Base-by-base conservation (phyloP, 192 early-diverging fungal genomes). In the Fimicolochytrium jonesii region DNA sequence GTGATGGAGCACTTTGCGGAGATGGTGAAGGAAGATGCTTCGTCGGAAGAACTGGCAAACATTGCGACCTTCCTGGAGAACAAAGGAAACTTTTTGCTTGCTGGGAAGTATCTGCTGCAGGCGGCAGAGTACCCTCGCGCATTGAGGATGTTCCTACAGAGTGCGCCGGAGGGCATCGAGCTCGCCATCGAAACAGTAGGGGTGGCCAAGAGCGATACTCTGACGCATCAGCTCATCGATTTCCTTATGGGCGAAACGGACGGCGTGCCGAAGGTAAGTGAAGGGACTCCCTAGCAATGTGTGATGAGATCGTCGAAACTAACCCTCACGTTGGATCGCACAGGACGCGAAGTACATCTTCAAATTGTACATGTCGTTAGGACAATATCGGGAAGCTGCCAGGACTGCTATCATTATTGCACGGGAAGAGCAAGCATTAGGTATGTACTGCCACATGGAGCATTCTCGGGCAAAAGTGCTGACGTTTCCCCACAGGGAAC, bases 311-410 rank as follows among this genome's bases (percentile, higher is more conserved):
- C 28, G 23, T 26, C 15, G n/a, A n/a, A n/a, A 69, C 35, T 30
- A 17, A 35, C n/a, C 22, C n/a, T 4, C 20, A 25, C 45, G 61
- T 28, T 13, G 20, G n/a, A n/a, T n/a, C n/a, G n/a, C n/a, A 11
- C 50, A 77, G 68, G 80, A 82, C 42, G 77, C 81, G 17, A 83
- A 82, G 51, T 82, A 79, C 63, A 82, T 83, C 32, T 83, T 83
- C 68, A 82, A 79, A 41, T 68, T 83, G 36, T 82, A 82, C 59
- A 82, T 83, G 79, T 82, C 79, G 1, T 69, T 83, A 2, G 72
- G 70, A 20, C 71, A 79, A 31, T 82, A 67, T 57, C 43, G 62
- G 17, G 81, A 83, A 36, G 81, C 81, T 6, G 81, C 81, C 0
- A 49, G 79, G 18, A 83, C 79, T 13, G 81, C 81, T 26, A 69